These are phyloP conservation scores for Fremontodendron californicum DNA, from an alignment of 345 rosid species.

Conservation along the genomic window DNA sequence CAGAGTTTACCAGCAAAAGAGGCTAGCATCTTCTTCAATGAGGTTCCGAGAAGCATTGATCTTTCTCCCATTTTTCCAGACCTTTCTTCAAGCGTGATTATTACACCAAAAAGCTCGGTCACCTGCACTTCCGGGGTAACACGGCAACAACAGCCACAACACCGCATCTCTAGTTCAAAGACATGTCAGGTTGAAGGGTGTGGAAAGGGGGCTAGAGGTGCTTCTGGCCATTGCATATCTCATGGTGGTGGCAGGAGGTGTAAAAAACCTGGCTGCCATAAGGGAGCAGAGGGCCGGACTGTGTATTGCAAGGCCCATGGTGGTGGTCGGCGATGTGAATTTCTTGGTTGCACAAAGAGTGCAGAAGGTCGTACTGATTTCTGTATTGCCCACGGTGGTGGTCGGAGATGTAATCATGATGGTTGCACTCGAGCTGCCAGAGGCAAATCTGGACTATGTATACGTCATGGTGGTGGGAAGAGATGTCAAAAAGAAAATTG, in stretches of 20 bases:
- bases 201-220: constrained; percentile 97
- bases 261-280: constrained; percentile 80
- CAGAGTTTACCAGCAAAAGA: constrained; percentile 24
- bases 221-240: constrained; percentile 94
- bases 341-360: constrained; percentile 93
- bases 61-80: constrained; percentile 38
- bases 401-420: constrained; percentile 76
- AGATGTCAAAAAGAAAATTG: constrained; percentile 88
- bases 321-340: constrained; percentile 93
- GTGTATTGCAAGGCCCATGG: constrained; percentile 98
- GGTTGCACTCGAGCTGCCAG: constrained; percentile 91
- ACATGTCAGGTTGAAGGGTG: constrained; percentile 89
- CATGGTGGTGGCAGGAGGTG: constrained; percentile 99
- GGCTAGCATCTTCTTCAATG: constrained; percentile 37
- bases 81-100: constrained; percentile 58
- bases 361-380: constrained; percentile 97
- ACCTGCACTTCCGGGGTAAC: constrained; percentile 77
- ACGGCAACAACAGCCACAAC: constrained; percentile 52
- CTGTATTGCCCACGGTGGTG: constrained; percentile 97
- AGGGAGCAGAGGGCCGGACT: constrained; percentile 97
- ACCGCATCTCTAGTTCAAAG: constrained; percentile 55
- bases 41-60: constrained; percentile 36
- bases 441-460: constrained; percentile 71
- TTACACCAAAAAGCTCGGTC: constrained; percentile 70
- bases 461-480: constrained; percentile 94